These are phyloP conservation scores for Cyathus striatus DNA, from an alignment of 768 basidiomycete species.

Conservation along the genomic window DNA sequence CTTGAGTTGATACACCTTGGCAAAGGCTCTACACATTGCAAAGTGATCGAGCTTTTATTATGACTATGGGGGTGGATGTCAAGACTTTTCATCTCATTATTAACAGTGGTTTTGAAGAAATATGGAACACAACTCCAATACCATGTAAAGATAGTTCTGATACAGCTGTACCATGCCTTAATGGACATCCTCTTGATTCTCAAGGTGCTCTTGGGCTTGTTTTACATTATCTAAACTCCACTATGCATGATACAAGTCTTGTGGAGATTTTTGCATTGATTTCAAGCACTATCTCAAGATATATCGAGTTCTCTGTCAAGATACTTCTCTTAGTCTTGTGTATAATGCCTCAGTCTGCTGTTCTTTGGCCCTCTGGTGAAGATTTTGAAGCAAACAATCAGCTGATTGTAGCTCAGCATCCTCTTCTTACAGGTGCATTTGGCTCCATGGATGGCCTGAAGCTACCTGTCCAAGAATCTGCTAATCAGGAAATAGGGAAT, in stretches of 20 bases:
- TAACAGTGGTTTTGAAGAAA: constrained; percentile 20
- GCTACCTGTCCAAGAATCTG: constrained; percentile 26
- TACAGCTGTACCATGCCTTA: constrained; percentile 16
- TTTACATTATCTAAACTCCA: constrained; percentile 31
- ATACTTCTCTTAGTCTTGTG: constrained; percentile 22
- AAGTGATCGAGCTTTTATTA: constrained; percentile 36
- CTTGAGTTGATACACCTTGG: constrained; percentile 28
- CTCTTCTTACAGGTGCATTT: constrained; percentile 30
- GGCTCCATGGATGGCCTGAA: constrained; percentile 36
- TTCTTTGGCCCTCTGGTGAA: constrained; percentile 16
- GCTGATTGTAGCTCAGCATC: constrained; percentile 19
- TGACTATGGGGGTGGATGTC: constrained; percentile 38
- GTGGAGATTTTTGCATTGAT: constrained; percentile 35
- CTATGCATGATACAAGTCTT: constrained; percentile 28
- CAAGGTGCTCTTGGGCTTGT: constrained; percentile 32
- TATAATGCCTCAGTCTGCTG: constrained; percentile 16
- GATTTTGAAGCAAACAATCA: constrained; percentile 19
- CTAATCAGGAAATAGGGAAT: constrained; percentile 38
- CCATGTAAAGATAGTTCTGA: constrained; percentile 15
- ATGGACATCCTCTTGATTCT: constrained; percentile 25
- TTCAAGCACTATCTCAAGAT: constrained; percentile 24
- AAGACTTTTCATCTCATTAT: constrained; percentile 28
- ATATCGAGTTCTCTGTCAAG: constrained; percentile 21
- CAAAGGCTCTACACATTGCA: constrained; percentile 17
- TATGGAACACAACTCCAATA: constrained; percentile 12